These are phyloP conservation scores for Catunica adiposa DNA, from an alignment of 2,329 filamentous ascomycete genomes.

Conservation along the genomic window DNA sequence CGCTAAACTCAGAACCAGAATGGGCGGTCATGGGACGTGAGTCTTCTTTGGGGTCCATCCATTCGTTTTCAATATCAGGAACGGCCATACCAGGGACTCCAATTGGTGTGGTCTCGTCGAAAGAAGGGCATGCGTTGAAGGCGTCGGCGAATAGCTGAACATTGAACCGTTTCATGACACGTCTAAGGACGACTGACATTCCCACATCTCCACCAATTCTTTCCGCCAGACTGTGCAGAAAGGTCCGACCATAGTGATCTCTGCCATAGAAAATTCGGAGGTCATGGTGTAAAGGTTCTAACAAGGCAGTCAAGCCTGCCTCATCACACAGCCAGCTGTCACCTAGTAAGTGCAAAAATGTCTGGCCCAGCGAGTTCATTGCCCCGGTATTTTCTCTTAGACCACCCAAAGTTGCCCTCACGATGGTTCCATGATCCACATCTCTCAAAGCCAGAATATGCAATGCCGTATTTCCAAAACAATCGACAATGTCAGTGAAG, in stretches of 20 bases:
- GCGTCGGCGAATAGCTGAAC: slow-evolving; percentile 28
- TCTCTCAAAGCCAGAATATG: slow-evolving; percentile 30
- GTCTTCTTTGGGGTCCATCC: not conserved
- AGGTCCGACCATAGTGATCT: slow-evolving; percentile 36
- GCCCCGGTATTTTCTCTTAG: slow-evolving; percentile 16
- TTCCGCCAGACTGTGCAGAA: slow-evolving; percentile 29
- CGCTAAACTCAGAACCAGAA: not conserved
- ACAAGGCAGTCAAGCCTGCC: slow-evolving; percentile 15
- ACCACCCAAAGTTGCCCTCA: slow-evolving; percentile 12
- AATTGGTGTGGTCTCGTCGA: slow-evolving; percentile 2
- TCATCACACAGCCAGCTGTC: slow-evolving; percentile 22
- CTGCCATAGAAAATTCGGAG: slow-evolving; percentile 19
- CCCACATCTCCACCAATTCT: not conserved
- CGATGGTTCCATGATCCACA: slow-evolving; percentile 16
- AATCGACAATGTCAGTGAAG: slow-evolving; percentile 19
- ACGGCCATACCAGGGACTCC: not conserved
- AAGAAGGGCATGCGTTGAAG: slow-evolving; percentile 25
- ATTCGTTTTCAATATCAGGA: not conserved
- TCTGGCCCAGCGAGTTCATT: slow-evolving; percentile 31
- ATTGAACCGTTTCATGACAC: slow-evolving; percentile 22
- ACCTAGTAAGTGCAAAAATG: slow-evolving; percentile 30
- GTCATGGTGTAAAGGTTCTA: slow-evolving; percentile 20
- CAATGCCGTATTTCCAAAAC: slow-evolving; percentile 32
- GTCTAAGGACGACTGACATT: slow-evolving; percentile 15
- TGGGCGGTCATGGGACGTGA: not conserved